Percentiles rank a stretch among this genome's conserved stretches.
Conservation (phyloP, 352 stramenopile species). For the Phytopythium ostracodes region DNA sequence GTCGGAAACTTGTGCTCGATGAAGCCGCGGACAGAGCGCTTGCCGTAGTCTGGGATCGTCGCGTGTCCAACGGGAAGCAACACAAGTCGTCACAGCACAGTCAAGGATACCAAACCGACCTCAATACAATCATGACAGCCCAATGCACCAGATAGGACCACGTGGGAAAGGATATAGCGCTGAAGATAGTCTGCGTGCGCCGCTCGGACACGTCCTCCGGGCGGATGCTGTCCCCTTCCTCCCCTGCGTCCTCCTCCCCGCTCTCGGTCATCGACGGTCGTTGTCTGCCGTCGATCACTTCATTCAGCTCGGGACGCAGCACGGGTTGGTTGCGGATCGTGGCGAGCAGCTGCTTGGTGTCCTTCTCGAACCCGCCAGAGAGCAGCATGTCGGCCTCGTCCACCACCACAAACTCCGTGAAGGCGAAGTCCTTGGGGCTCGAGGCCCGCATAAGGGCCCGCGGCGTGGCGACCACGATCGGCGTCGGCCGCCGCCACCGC, state of each 20-base stretch:
- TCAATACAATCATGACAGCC: not conserved
- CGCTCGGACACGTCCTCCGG: constrained; percentile 19
- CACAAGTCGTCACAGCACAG: constrained; percentile 10
- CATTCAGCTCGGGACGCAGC: constrained; percentile 38
- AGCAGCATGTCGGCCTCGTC: constrained; percentile 85
- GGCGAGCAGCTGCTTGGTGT: constrained; percentile 79
- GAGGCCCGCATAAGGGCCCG: constrained; percentile 57
- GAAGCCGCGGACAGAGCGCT: constrained; percentile 59
- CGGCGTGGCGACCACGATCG: constrained; percentile 63
- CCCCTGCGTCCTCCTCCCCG: constrained; percentile 8
- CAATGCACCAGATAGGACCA: not conserved
- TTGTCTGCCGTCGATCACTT: constrained; percentile 7
- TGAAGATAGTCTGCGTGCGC: constrained; percentile 69
- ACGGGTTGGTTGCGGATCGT: constrained; percentile 80
- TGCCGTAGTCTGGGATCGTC: constrained; percentile 79
- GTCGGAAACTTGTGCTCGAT: constrained; percentile 77
- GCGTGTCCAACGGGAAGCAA: constrained; percentile 21
- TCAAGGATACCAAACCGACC: constrained; percentile 32
- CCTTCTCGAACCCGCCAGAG: constrained; percentile 61
- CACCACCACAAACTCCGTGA: constrained; percentile 66
- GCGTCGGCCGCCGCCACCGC: constrained; percentile 23
- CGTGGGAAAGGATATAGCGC: constrained; percentile 61
- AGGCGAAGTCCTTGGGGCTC: constrained; percentile 68
- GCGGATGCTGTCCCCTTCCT: constrained; percentile 14
- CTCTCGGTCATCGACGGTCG: constrained; percentile 3